Evolutionary conservation across 495 filamentous ascomycete genomes (phyloP), one percentile per base, ranked within the genome.

Genomic region (Tuber microsphaerosporum): DNA sequence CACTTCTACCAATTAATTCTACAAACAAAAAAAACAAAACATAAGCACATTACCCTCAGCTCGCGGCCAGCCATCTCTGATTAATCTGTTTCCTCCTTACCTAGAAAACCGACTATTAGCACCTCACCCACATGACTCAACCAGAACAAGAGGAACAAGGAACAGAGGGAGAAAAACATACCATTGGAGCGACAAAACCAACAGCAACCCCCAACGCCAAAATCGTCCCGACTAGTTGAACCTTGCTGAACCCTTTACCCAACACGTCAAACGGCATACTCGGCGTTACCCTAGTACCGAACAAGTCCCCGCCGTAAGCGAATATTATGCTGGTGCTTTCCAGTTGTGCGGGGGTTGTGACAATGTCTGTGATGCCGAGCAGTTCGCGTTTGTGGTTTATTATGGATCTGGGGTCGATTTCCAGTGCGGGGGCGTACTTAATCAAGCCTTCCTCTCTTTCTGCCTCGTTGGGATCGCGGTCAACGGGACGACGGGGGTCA

Each of bases 281-380:
- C 0, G 95, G 95, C 43, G 90, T 89, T 45, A 95, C 90, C 20
- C 93, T 86, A 5, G 94, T 94, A 8, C 92, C 94, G 79, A 93
- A 99, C 45, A 98, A 84, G 82, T 99, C 95, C 0, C 91, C 80
- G 4, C 96, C 96, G 83, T 91, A 97, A 5, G 93, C 94, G 80
- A 98, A 89, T 42, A 99, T 88, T 68, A 99, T 83, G 80, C 92
- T 93, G 19, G 95, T 97, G 84, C 94, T 97, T 84, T 99, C 95
- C n/a, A 99, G 87, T 1, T 91, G 80, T 0, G 92, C 90, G 0
- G 94, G 93, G 22, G 85, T 87, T 0, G 92, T 90, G 17, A 94
- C 87, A 26, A 97, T 87, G 56, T 88, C 85, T 73, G 88, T 86
- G 61, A 97, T 88, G 1, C 93, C 94, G 3, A 92, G 75, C 7